Conservation (phyloP, 768 basidiomycete species). For the Tubosaeta sp. region DNA sequence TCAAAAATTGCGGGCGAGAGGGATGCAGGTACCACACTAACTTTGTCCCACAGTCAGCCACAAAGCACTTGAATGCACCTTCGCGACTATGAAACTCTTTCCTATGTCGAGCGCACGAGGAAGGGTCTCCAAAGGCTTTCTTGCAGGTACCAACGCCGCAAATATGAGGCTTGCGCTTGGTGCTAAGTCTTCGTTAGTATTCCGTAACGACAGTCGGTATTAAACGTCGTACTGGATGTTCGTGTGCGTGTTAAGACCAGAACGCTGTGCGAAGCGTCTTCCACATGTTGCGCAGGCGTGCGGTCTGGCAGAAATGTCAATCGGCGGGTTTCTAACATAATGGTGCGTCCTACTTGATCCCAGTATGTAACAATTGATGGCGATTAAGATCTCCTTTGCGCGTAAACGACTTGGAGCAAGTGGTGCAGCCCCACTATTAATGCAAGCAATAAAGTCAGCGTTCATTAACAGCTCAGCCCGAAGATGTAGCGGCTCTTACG, state of each 20-base stretch:
- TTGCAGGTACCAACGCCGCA: constrained; percentile 48
- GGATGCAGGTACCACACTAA: constrained; percentile 18
- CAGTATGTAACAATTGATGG: constrained; percentile 49
- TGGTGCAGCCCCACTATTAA: constrained; percentile 36
- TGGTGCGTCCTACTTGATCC: constrained; percentile 39
- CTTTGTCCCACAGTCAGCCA: constrained; percentile 45
- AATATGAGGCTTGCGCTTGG: constrained; percentile 45
- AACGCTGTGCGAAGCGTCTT: constrained; percentile 55
- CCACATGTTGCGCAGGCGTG: constrained; percentile 48
- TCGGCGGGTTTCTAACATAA: background rate
- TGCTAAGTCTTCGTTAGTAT: constrained; percentile 33
- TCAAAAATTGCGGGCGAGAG: background rate
- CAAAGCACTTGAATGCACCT: constrained; percentile 44
- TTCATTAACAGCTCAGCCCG: background rate
- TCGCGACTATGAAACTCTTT: constrained; percentile 51
- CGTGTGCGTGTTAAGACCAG: constrained; percentile 57
- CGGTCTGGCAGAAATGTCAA: constrained; percentile 36
- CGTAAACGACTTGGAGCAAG: constrained; percentile 47
- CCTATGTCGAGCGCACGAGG: constrained; percentile 61
- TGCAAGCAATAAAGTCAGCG: background rate
- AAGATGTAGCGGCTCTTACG: constrained; percentile 9
- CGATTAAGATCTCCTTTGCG: constrained; percentile 60
- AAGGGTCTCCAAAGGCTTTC: constrained; percentile 62
- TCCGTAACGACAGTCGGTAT: background rate
- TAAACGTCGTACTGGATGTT: constrained; percentile 58